Base-by-base conservation (phyloP, 768 basidiomycete genomes). In the Strobilomyces dryophilus region DNA sequence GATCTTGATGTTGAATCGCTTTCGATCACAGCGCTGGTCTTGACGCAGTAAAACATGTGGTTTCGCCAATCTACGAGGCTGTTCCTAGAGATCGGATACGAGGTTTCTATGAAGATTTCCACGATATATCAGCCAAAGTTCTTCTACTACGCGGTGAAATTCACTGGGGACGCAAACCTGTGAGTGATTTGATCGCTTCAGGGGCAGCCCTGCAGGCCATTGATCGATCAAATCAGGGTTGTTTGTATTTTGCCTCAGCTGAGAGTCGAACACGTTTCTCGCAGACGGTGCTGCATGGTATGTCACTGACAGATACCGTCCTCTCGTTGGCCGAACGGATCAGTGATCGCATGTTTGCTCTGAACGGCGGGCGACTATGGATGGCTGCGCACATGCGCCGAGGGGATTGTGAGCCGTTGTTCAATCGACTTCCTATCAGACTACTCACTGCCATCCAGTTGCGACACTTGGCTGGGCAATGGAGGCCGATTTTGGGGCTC, bases 331-430 rank as follows among this genome's bases (percentile, higher is more conserved):
- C 71, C 4, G 64, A 65, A 20, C 51, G 51, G 11, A 53, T 76
- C 18, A 64, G 56, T 3, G 18, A 59, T 5, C 73, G 72, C n/a
- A 71, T 76, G 70, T 52, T 49, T 3, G 48, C 59, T 14, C 8
- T 59, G 18, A 65, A 47, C 14, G 58, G 42, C 1, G 74, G 73
- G 11, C 66, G 74, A 9, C 55, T 69, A 17, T 76, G 74, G 76
- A 73, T 76, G 72, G 71, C 71, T 43, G 73, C 70, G 9, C 74
- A 76, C 31, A 76, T 76, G 76, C 74, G 74, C 32, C 65, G 74
- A 45, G 76, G 76, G 1, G 74, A 76, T 45, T 76, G 74, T 76
- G 46, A 62, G 73, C 40, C n/a, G 42, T 8, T 11, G 4, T 37
- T 14, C 8, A 3, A 47, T 39, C 8, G 9, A 1, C 15, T 20